A percentile compares a stretch with the other conserved stretches of the same genome.
Conservation (phyloP, 2,329 filamentous ascomycete species). For the Colletotrichum sp. region DNA sequence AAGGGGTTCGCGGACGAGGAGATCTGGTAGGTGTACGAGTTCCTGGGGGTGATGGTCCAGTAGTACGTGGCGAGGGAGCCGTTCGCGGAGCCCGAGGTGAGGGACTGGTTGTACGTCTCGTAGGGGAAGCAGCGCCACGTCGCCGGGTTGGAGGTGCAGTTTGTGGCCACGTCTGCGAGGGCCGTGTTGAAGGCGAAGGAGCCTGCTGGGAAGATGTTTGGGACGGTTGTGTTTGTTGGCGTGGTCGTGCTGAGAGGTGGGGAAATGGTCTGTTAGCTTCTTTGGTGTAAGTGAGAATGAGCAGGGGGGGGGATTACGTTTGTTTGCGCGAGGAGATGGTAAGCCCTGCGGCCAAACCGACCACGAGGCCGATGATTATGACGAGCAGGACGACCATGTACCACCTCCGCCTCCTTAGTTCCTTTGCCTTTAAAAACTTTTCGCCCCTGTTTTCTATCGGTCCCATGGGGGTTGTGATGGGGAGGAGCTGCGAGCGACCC, state of each 20-base stretch:
- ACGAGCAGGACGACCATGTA: conserved; percentile 32
- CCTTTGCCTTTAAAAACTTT: conserved; percentile 21
- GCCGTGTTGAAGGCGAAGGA: conserved; percentile 66
- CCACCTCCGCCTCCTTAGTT: conserved; percentile 33
- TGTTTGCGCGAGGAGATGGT: conserved; percentile 40
- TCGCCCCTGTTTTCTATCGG: neutral
- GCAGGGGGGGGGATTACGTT: conserved; percentile 30
- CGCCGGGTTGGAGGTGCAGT: conserved; percentile 61
- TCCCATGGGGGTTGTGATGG: neutral
- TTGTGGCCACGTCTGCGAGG: conserved; percentile 55
- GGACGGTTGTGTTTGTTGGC: neutral
- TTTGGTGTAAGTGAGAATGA: neutral
- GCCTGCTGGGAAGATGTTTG: conserved; percentile 60
- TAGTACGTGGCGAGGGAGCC: conserved; percentile 63
- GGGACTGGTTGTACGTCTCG: conserved; percentile 43
- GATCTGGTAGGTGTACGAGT: conserved; percentile 51
- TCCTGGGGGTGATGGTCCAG: conserved; percentile 61
- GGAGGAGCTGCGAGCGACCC: neutral
- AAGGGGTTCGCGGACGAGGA: conserved; percentile 63
- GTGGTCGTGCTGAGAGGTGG: neutral
- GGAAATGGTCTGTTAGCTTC: neutral
- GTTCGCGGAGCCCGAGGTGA: conserved; percentile 38
- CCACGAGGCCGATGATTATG: conserved; percentile 34
- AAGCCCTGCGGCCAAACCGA: conserved; percentile 45
- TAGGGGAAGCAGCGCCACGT: conserved; percentile 70